These are phyloP conservation scores for Nothomitra cinnamomea DNA, from an alignment of 2,329 filamentous ascomycete genomes.

Conservation along the genomic window DNA sequence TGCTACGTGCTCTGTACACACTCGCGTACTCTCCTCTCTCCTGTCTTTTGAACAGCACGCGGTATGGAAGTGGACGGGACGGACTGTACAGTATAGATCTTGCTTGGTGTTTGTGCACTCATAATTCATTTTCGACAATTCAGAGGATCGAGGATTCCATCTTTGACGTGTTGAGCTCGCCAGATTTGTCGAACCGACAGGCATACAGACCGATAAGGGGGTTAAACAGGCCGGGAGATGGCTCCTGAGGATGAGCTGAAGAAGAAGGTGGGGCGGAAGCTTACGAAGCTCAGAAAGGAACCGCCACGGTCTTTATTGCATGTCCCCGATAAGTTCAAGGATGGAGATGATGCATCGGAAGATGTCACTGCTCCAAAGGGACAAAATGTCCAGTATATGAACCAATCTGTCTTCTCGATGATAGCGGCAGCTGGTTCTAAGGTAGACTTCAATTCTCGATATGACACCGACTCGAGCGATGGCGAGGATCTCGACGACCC, in stretches of 20 bases:
- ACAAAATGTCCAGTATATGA: conserved; percentile 49
- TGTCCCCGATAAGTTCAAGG: conserved; percentile 39
- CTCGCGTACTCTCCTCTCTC: background rate
- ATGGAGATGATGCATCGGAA: conserved; percentile 41
- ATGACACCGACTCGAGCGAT: conserved; percentile 64
- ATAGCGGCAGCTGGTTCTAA: conserved; percentile 76
- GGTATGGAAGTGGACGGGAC: background rate
- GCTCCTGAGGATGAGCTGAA: conserved; percentile 25
- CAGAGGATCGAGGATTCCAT: background rate
- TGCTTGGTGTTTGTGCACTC: background rate
- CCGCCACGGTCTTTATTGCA: conserved; percentile 30
- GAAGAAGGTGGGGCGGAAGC: conserved; percentile 24
- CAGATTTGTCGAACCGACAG: background rate
- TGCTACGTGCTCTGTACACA: background rate
- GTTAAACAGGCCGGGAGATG: conserved; percentile 4
- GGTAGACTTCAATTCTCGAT: conserved; percentile 65
- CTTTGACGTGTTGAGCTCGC: background rate
- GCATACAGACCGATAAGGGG: background rate
- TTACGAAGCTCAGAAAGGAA: conserved; percentile 25
- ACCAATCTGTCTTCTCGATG: conserved; percentile 86
- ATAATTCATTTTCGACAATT: background rate
- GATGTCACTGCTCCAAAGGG: conserved; percentile 39
- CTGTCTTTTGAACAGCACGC: background rate
- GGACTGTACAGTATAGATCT: background rate
- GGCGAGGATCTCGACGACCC: conserved; percentile 36